A percentile compares a stretch with the other conserved stretches of the same genome.
phyloP scores from a whole-genome alignment of 148 eudicot species.

The Cornus kousa region DNA sequence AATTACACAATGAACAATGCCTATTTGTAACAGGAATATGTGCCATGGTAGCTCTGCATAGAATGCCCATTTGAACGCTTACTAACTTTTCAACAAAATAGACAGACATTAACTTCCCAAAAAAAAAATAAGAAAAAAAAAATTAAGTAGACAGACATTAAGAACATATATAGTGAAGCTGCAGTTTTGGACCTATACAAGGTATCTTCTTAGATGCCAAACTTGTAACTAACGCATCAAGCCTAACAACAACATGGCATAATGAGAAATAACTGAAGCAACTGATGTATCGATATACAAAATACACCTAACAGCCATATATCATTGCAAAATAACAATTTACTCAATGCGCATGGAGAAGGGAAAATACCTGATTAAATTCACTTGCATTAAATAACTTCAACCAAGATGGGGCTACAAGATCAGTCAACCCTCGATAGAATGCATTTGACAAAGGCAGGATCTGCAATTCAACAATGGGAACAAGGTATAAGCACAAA shows the following conservation, averaged over 20 bases:
- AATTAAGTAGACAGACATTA: too few species aligned
- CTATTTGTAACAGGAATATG: too few species aligned
- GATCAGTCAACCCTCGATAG: conserved; percentile 88
- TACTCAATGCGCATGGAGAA: neutral
- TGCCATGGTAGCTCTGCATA: too few species aligned
- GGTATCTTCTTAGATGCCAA: too few species aligned
- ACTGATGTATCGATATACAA: neutral
- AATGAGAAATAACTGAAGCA: neutral
- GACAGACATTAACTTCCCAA: too few species aligned
- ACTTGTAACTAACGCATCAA: too few species aligned
- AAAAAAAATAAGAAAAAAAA: too few species aligned
- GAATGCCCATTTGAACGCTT: neutral
- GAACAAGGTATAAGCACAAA: conserved; percentile 10
- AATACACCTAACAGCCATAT: neutral
- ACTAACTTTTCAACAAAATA: neutral
- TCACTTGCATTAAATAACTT: conserved; percentile 95
- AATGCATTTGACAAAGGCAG: conserved; percentile 86
- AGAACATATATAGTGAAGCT: too few species aligned
- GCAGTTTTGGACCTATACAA: too few species aligned
- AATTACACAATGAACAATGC: too few species aligned
- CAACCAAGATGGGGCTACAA: conserved; percentile 92
- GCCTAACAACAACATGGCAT: too few species aligned
- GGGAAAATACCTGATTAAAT: conserved; percentile 79
- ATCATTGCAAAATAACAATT: neutral
- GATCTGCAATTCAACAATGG: conserved; percentile 50